A percentile compares a stretch with the other conserved stretches of the same genome.
These are phyloP conservation scores for Hypoxylon sp. DNA, from an alignment of 2,329 filamentous ascomycete genomes.

Conservation along the genomic window DNA sequence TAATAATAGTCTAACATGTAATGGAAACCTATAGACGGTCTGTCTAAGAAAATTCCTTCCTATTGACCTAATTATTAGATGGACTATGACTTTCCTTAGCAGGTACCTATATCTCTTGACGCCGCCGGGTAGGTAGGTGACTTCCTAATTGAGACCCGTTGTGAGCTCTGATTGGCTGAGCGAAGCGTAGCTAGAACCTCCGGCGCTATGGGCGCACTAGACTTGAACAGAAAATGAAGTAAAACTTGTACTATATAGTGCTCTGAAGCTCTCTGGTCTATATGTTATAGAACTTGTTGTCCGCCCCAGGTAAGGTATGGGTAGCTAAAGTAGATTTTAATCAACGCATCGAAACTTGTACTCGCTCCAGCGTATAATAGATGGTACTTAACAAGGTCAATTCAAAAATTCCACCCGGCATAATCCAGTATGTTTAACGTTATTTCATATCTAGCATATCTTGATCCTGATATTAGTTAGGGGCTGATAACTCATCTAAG, in stretches of 20 bases:
- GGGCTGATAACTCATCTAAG: not conserved
- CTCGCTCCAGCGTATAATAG: not conserved
- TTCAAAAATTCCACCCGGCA: not conserved
- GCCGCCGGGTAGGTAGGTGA: constrained; percentile 11
- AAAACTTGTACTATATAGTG: not conserved
- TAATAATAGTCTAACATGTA: constrained; percentile 11
- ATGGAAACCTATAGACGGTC: not conserved
- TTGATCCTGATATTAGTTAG: not conserved
- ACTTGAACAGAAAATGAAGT: not conserved
- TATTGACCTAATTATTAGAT: no score
- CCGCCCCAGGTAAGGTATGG: not conserved
- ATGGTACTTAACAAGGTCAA: not conserved
- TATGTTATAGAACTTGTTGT: not conserved
- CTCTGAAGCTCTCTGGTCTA: not conserved
- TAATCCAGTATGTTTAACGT: not conserved
- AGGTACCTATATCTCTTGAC: not conserved
- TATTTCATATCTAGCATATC: no score
- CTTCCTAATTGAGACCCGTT: constrained; percentile 24
- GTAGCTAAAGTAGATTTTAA: not conserved
- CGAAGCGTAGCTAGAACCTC: not conserved
- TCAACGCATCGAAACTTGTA: constrained; percentile 1
- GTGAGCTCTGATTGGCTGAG: constrained; percentile 22
- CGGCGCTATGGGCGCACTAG: not conserved
- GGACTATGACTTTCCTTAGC: no score
- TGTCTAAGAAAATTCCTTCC: not conserved